A percentile compares a stretch with the other conserved stretches of the same genome.
phyloP scores from a whole-genome alignment of 495 filamentous ascomycete genomes.

The Copromyces sp. region DNA sequence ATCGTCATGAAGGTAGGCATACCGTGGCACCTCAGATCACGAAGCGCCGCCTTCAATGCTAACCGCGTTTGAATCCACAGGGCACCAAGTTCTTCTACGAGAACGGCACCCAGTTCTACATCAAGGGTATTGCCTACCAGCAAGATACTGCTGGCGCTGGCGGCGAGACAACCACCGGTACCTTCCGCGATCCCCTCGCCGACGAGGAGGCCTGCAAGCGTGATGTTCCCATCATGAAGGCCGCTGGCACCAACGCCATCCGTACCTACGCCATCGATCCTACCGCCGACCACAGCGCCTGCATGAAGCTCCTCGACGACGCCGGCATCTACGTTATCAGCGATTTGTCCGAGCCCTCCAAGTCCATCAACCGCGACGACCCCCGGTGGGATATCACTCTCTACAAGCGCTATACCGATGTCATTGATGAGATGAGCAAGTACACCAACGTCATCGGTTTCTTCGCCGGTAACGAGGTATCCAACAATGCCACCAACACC shows the following conservation, averaged over 20 bases:
- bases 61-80: slow-evolving; percentile 12
- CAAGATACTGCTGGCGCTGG: slow-evolving; percentile 39
- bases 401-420: slow-evolving; percentile 68
- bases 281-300: slow-evolving; percentile 61
- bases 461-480: slow-evolving; percentile 95
- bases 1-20: slow-evolving; percentile 55
- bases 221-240: slow-evolving; percentile 70
- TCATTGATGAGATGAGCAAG: slow-evolving; percentile 66
- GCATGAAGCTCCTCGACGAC: slow-evolving; percentile 73
- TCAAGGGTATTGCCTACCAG: slow-evolving; percentile 87
- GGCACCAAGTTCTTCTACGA: slow-evolving; percentile 55
- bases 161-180: slow-evolving; percentile 25
- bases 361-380: slow-evolving; percentile 73
- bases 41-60: not conserved
- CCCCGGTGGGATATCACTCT: slow-evolving; percentile 68
- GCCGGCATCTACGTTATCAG: slow-evolving; percentile 92
- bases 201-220: slow-evolving; percentile 59
- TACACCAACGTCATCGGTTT: slow-evolving; percentile 90
- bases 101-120: slow-evolving; percentile 69
- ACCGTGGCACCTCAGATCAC: not conserved
- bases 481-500: slow-evolving; percentile 75
- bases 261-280: slow-evolving; percentile 91
- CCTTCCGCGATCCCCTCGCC: slow-evolving; percentile 59
- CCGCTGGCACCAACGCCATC: slow-evolving; percentile 78
- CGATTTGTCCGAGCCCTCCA: slow-evolving; percentile 68